Conservation (phyloP, 306 rosid genomes). For the Crotalaria pallida region DNA sequence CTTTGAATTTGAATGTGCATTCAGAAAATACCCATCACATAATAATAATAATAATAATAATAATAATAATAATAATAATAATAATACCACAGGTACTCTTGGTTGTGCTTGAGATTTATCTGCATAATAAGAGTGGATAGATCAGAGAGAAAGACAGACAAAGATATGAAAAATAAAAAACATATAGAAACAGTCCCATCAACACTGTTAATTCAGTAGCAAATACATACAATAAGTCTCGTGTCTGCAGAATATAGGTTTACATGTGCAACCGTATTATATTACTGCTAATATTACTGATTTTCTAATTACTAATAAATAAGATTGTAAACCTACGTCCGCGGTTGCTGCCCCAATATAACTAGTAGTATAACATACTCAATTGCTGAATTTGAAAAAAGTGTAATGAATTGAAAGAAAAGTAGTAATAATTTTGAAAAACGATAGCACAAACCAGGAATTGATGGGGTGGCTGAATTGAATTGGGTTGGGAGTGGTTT, state of each 20-base stretch:
- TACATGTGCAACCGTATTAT: background rate
- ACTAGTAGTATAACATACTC: no score
- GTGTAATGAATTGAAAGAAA: no score
- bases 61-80: no score
- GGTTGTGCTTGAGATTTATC: conserved; percentile 19
- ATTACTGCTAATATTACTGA: no score
- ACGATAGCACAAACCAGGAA: conserved; percentile 12
- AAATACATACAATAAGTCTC: background rate
- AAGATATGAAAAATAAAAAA: background rate
- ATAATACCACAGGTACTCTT: background rate
- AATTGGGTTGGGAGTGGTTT: background rate
- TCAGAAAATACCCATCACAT: conserved; percentile 12
- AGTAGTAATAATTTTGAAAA: no score
- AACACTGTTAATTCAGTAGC: background rate
- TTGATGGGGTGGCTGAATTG: background rate
- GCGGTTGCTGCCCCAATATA: no score
- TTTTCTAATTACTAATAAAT: no score
- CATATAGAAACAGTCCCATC: background rate
- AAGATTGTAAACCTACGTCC: no score
- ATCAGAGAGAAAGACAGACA: conserved; percentile 13
- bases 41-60: no score
- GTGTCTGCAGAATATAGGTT: background rate
- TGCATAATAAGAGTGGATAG: background rate
- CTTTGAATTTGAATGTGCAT: conserved; percentile 1
- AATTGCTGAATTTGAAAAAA: no score